Conservation (phyloP, 495 filamentous ascomycete species). For the Cryomyces antarcticus region DNA sequence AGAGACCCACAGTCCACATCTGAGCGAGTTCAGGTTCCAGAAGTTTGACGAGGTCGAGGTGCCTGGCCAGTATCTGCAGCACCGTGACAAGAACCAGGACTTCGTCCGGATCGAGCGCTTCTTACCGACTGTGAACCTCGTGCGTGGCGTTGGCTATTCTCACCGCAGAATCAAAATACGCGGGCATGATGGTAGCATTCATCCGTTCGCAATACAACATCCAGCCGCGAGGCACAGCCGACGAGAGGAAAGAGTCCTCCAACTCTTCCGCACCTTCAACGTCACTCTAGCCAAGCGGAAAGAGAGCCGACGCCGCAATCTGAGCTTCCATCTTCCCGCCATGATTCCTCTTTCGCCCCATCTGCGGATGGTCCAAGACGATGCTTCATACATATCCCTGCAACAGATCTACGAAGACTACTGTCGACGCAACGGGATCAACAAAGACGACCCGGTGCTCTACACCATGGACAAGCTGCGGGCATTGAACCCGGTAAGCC, state of each 20-base stretch:
- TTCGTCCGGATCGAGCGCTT: conserved; percentile 95
- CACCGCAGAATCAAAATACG: conserved; percentile 87
- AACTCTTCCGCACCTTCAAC: conserved; percentile 97
- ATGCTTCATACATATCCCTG: conserved; percentile 80
- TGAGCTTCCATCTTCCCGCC: conserved; percentile 86
- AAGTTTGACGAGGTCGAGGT: conserved; percentile 98
- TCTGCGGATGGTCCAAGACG: conserved; percentile 85
- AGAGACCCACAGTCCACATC: conserved; percentile 64
- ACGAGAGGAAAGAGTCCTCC: conserved; percentile 82
- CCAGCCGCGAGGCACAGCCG: conserved; percentile 79
- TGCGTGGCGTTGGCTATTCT: conserved; percentile 69
- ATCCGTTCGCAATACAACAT: conserved; percentile 89
- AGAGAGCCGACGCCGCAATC: conserved; percentile 78
- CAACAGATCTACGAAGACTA: conserved; percentile 92
- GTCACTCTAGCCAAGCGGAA: conserved; percentile 73
- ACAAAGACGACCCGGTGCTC: conserved; percentile 86
- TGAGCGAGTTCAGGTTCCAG: conserved; percentile 90
- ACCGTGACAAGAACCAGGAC: conserved; percentile 95
- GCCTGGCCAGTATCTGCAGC: conserved; percentile 87
- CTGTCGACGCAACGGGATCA: conserved; percentile 63
- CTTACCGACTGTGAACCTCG: conserved; percentile 79
- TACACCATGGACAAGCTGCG: conserved; percentile 89
- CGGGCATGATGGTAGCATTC: conserved; percentile 90
- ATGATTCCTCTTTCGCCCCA: conserved; percentile 89
- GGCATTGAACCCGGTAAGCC: conserved; percentile 27